Evolutionary conservation across 225 moss, liverwort and hornwort species (phyloP).

Genomic region (Bryum argenteum): DNA sequence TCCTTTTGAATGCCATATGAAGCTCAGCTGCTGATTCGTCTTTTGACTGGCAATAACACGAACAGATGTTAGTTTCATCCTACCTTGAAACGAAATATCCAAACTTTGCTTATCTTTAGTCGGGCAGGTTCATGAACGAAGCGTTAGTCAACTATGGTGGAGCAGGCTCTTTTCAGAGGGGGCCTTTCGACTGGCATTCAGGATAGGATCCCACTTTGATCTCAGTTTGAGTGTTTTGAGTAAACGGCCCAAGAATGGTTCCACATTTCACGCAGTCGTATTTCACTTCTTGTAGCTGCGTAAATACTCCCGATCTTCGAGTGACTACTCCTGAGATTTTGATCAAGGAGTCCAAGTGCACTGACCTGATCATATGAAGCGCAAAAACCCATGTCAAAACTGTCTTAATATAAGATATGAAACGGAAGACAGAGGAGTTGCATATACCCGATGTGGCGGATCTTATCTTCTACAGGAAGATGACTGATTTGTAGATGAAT

Average conservation of each 20-base stretch:
- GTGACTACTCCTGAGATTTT: constrained; percentile 97
- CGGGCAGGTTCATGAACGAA: too few relatives aligned
- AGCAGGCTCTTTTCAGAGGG: too few relatives aligned
- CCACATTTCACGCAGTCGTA: constrained; percentile 94
- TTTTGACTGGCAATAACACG: constrained; percentile 52
- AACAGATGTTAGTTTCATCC: background rate
- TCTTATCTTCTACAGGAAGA: constrained; percentile 90
- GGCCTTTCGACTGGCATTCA: constrained; percentile 90
- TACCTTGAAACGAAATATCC: too few relatives aligned
- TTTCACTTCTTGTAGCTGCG: constrained; percentile 95
- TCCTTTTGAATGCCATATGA: constrained; percentile 60
- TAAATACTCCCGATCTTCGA: constrained; percentile 96
- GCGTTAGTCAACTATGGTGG: too few relatives aligned
- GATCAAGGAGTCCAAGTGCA: constrained; percentile 77
- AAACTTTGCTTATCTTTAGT: too few relatives aligned
- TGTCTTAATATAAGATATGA: background rate
- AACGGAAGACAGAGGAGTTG: background rate
- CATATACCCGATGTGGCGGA: constrained; percentile 85
- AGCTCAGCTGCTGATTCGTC: constrained; percentile 70
- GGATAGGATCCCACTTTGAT: constrained; percentile 92
- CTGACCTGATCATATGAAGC: constrained; percentile 56
- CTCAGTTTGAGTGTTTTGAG: constrained; percentile 76
- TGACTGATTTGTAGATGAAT: constrained; percentile 71
- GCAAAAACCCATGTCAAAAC: constrained; percentile 21
- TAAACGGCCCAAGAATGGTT: constrained; percentile 79